Evolutionary conservation across 2,329 filamentous ascomycete genomes (phyloP), one percentile per base, ranked within the genome.

Genomic region (Aspergillus ustus): DNA sequence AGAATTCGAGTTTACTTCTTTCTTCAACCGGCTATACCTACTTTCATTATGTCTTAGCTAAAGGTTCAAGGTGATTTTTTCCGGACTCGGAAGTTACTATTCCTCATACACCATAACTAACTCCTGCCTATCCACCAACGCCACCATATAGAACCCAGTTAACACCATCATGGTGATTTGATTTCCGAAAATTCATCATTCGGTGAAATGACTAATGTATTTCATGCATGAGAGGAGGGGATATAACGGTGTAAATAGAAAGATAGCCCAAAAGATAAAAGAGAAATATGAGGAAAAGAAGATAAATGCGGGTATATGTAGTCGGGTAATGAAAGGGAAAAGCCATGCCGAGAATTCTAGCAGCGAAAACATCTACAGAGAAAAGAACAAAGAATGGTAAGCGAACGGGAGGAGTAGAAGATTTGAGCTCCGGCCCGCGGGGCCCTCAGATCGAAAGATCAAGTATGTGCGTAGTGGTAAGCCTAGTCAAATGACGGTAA

Each of bases 181-280:
- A 4, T 25, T 25, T 3, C 25, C 25, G 25, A 25, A 25, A 3
- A 25, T 25, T 3, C 25, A 25, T 25, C 25, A 25, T 25, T 25
- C 25, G 25, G 25, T 25, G 25, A 25, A 25, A 25, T 25, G 4
- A 25, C 6, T 40, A 15, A 40, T 11, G 15, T 15, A 40, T 40
- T 40, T 40, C 28, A 37, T 44, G 20, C 20, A 44, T 54, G 37
- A 46, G n/a, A 34, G 52, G 52, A 46, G 40, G 52, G 34, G 34
- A 22, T 55, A 55, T 55, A 43, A 20, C n/a, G 31, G 43, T 55
- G 22, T 55, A 44, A 22, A 19, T 40, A 51, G n/a, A 44, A 59
- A 59, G 48, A 53, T 40, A 56, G 20, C 43, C 17, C 44, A 25
- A 46, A 19, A 44, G 44, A 15, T 7, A 19, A 17, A 8, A 40